Base-by-base conservation (phyloP, 106 monocot species). In the Acorus gramineus region DNA sequence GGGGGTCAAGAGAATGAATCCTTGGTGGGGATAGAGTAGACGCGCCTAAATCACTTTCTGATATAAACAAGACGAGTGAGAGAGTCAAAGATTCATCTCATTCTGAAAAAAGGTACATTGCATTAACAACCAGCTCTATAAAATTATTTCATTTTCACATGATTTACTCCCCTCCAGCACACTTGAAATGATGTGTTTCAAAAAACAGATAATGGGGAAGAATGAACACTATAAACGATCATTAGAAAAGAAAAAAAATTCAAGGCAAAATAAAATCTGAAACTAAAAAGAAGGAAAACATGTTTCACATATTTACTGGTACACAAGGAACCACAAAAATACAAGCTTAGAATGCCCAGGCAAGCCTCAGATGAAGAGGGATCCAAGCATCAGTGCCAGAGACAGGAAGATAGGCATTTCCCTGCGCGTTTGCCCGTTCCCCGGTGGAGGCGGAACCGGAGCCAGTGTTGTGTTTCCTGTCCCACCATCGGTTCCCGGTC, bases 381-480 rank as follows among this genome's bases (percentile, higher is more conserved):
- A 62, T 7, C 56, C 62, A n/a, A 62, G 0, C 14, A 69, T 47
- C 42, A 67, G 44, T 2, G 14, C 50, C 50, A 62, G 3, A 4
- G 68, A 63, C 10, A 61, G 0, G 11, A 50, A 11, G 13, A 56
- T 4, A 6, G 75, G 11, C 42, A 57, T 11, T 49, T 11, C 46
- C n/a, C n/a, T 14, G 7, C 8, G 13, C 1, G 6, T 6, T 13
- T 8, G 4, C 12, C 55, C 63, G 46, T 2, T 11, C 2, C 28
- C 28, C 28, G 28, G 28, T 1, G 71, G 70, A 53, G 69, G 69
- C 11, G 14, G 63, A 50, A 65, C 0, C 47, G 73, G 0, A 42
- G 78, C 64, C 4, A 68, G 14, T 0, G 61, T 9, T 10, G 69
- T 12, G 59, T 67, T 68, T 50, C 63, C 63, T 14, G 50, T 52